Evolutionary conservation across 2,329 filamentous ascomycete genomes (phyloP), one percentile per base, ranked within the genome.

Genomic region (Moelleriella libera): DNA sequence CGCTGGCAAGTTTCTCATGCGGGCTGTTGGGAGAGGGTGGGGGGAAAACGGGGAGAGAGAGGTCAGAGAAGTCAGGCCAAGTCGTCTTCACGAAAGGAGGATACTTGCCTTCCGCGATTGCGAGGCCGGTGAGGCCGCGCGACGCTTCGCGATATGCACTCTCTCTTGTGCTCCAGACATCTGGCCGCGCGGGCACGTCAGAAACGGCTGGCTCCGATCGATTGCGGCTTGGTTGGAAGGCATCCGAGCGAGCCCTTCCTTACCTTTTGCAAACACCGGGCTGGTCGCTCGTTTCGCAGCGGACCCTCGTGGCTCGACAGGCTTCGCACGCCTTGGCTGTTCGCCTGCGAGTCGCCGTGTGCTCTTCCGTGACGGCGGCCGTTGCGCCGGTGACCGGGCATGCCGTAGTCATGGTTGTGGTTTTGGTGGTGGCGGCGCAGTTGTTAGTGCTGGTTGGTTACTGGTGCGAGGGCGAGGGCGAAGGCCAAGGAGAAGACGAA

Each of bases 271-370:
- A 78, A 31, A 74, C 70, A 9, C 66, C 67, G 3, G 66, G 59
- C 53, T 71, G 68, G 30, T 64, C 63, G 49, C 70, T 70, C 5
- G 69, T 60, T 50, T 69, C 68, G 52, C 75, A 78, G 48, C 70
- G 74, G 28, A 75, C 64, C 61, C 77, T 78, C 48, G 72, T 70
- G 9, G 61, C 64, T 47, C 75, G 63, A 51, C 75, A 78, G 2
- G 72, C 70, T 57, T 78, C 74, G 48, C 74, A 78, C 21, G 74
- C 65, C 62, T 77, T 65, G 14, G 55, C 55, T 12, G 58, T 45
- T 41, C 60, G 56, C 51, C 62, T 60, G 30, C 49, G 51, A 12
- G 31, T n/a, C 11, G 34, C 34, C 12, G 34, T 12, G 12, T 9
- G 30, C 9, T 12, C 43, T 7, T 29, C 46, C 30, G 10, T n/a